Conservation (phyloP, 441 rosid genomes). For the Daphne laureola region DNA sequence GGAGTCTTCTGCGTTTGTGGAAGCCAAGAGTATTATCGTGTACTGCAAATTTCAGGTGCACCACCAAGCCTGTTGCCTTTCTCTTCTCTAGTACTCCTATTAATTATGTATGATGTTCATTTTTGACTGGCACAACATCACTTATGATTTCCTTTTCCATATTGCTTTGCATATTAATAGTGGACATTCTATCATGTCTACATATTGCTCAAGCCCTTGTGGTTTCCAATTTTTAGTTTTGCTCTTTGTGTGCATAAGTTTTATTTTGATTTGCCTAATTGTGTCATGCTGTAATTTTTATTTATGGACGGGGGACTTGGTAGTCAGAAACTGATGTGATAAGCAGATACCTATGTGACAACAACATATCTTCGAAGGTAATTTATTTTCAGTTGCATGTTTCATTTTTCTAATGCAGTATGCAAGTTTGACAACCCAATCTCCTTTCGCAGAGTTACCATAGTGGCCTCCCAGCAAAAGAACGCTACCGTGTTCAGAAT, state of each 20-base stretch:
- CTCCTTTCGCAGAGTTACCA: slow-evolving; percentile 58
- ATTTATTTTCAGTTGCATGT: slow-evolving; percentile 7
- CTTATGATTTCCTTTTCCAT: neutral
- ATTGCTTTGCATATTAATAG: slow-evolving; percentile 5
- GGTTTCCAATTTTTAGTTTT: neutral
- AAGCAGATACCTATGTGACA: slow-evolving; percentile 75
- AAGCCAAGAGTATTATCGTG: slow-evolving; percentile 69
- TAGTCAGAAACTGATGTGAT: slow-evolving; percentile 81
- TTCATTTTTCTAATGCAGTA: slow-evolving; percentile 9
- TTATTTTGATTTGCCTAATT: slow-evolving; percentile 1
- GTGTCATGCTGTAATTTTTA: slow-evolving; percentile 1
- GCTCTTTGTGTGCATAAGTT: no score
- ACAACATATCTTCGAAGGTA: slow-evolving; percentile 73
- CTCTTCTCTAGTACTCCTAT: slow-evolving; percentile 2
- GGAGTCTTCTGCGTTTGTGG: slow-evolving; percentile 53
- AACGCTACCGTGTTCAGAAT: slow-evolving; percentile 69
- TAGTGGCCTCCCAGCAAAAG: slow-evolving; percentile 72
- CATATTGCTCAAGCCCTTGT: neutral
- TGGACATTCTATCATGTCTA: neutral
- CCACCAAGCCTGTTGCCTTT: neutral
- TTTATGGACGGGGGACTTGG: slow-evolving; percentile 21
- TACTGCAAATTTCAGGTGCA: slow-evolving; percentile 97
- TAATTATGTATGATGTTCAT: neutral
- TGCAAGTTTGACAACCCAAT: slow-evolving; percentile 19
- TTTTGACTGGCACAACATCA: neutral